Evolutionary conservation across 2,329 filamentous ascomycete genomes (phyloP).

Genomic region (Colletotrichum sp.): DNA sequence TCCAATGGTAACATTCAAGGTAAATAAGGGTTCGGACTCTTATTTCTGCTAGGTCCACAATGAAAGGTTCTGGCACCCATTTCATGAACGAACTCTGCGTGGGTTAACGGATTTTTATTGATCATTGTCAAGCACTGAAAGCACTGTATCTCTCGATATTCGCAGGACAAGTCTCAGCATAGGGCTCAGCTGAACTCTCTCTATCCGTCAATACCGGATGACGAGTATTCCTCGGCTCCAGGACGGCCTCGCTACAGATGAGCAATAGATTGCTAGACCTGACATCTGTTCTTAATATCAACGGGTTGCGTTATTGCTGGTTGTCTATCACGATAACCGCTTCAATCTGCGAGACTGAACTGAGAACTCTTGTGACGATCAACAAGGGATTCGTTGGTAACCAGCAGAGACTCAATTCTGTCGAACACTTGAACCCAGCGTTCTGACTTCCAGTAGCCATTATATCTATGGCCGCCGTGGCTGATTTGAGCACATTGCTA

Average conservation of each 20-base stretch:
- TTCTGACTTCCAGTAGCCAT: accelerated
- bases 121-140: accelerated
- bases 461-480: accelerated
- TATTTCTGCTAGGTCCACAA: too few species aligned
- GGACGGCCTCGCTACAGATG: not conserved
- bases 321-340: not conserved
- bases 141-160: not conserved
- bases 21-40: too few species aligned
- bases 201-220: too few species aligned
- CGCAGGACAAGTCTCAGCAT: accelerated
- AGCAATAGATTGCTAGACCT: not conserved
- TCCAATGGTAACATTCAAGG: too few species aligned
- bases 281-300: accelerated
- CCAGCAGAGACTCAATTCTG: not conserved
- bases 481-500: not conserved
- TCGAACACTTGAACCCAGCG: not conserved
- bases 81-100: not conserved
- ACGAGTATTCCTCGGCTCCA: not conserved
- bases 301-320: accelerated
- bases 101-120: not conserved
- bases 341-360: not conserved
- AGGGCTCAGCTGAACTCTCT: too few species aligned
- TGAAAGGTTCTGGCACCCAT: too few species aligned
- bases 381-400: not conserved
- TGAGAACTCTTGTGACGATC: not conserved